These are phyloP conservation scores for Pythium dissotocum DNA, from an alignment of 352 stramenopile species.

Conservation along the genomic window DNA sequence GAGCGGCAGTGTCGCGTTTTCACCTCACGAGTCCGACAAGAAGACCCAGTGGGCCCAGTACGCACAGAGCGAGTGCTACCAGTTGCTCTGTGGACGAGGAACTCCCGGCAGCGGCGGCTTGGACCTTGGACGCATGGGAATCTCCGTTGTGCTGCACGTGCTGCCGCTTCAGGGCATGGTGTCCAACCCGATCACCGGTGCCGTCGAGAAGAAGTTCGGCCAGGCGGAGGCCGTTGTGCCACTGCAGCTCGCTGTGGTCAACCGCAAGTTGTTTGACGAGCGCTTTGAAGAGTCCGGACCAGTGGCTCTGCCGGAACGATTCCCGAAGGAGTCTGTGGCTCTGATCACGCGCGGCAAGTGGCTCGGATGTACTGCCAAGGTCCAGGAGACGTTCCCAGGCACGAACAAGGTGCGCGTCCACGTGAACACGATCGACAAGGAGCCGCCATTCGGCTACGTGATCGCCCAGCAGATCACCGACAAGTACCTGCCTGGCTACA, in stretches of 20 bases:
- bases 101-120: constrained; percentile 91
- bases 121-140: constrained; percentile 88
- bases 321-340: constrained; percentile 84
- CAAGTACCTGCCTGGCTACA: constrained; percentile 69
- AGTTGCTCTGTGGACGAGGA: constrained; percentile 72
- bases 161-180: constrained; percentile 92
- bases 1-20: constrained; percentile 37
- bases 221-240: constrained; percentile 94
- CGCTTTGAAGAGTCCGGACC: constrained; percentile 91
- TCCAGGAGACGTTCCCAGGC: constrained; percentile 46
- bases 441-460: constrained; percentile 96
- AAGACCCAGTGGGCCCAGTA: constrained; percentile 72
- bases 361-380: constrained; percentile 88
- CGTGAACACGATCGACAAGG: constrained; percentile 91
- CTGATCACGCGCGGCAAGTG: constrained; percentile 91
- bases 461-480: constrained; percentile 93
- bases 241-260: constrained; percentile 94
- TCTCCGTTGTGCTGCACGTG: constrained; percentile 75
- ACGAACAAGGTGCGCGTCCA: constrained; percentile 89
- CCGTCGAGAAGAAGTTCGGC: constrained; percentile 96
- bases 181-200: constrained; percentile 92
- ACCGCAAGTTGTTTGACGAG: constrained; percentile 91
- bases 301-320: constrained; percentile 87
- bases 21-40: constrained; percentile 44
- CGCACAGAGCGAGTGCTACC: constrained; percentile 63